Evolutionary conservation across 345 rosid genomes (phyloP), one percentile per base, ranked within the genome.

Genomic region (Eutrema yunnanense): DNA sequence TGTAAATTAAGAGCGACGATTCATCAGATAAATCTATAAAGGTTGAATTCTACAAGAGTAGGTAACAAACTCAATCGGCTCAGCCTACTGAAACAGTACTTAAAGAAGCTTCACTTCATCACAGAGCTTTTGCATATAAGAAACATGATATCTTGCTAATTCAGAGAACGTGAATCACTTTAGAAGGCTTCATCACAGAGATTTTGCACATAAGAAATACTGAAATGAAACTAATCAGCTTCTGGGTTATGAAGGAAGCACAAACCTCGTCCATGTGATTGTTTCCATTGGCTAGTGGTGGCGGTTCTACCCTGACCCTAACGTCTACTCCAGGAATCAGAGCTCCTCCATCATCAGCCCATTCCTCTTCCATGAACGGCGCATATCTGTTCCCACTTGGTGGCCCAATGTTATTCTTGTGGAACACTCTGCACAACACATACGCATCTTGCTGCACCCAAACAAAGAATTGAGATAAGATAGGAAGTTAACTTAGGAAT

Each of bases 401-500:
- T 38, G 98, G 96, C 64, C 98, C 98, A 63, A 90, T 86, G 73
- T 88, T 86, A 67, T 86, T 85, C 90, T 94, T 94, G 78, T 84
- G 92, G 66, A 94, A 94, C 61, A 93, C 86, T 83, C 94, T 86
- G 79, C 98, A 93, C 19, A 93, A 83, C 36, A 93, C 98, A 75
- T 86, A 94, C 0, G 84, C 69, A 42, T 88, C 95, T 78, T 82
- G 72, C 82, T 73, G 75, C 80, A 72, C 32, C 67, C 63, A 83
- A 64, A 77, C 44, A 60, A 69, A 33, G 66, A 37, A 34, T 0
- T 16, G 43, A 75, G 50, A 1, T 10, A 11, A 78, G 32, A 69
- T 16, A 47, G 52, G 56, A 33, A 75, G 65, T 11, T 22, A 65
- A 53, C 5, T 67, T 49, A 13, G 27, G 56, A 49, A n/a, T 11